Evolutionary conservation across 2,329 filamentous ascomycete genomes (phyloP), one percentile per base, ranked within the genome.

Genomic region (Byssothecium circinans): DNA sequence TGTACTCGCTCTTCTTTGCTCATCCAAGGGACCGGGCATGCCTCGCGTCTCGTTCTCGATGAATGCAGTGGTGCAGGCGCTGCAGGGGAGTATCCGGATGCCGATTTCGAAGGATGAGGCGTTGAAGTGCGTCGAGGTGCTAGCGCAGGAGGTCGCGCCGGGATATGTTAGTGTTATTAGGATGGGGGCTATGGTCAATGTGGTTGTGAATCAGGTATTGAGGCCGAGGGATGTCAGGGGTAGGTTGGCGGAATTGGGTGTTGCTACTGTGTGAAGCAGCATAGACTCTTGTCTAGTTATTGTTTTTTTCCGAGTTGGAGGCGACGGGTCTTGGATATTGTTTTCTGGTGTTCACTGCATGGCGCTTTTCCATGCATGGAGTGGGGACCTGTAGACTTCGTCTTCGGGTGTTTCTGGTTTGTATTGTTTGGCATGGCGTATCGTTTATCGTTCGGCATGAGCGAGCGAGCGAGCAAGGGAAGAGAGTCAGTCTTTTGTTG

Each of bases 41-140:
- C 23, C 22, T 11, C 69, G 75, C 20, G 70, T 69, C 30, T 75
- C 70, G n/a, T 74, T 78, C 56, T 74, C 73, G 18, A 72, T 76
- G 55, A 62, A 64, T 2, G 64, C 70, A 1, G 56, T 78, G 12
- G 50, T 74, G 3, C 73, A 75, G 55, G 66, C 71, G 15, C 47
- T 78, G 14, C 76, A 75, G 50, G 68, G 71, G 41, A 76, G 73
- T n/a, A 66, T 77, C 42, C 64, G 75, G 25, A 75, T 65, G 36
- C 76, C 75, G 0, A 72, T 78, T 19, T 73, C 69, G 15, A 68
- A 63, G 41, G 74, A 76, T 6, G 76, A 79, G 47, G 73, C 70
- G 0, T 58, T 73, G 58, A 64, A 68, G 53, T 73, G 72, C 51
- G 54, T 79, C 14, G 66, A 70, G 41, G 60, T 78, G 7, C 61